Percentiles rank a stretch among this genome's conserved stretches.
Evolutionary conservation across 345 rosid genomes (phyloP).

Genomic region (Erysimum cheiranthoides): DNA sequence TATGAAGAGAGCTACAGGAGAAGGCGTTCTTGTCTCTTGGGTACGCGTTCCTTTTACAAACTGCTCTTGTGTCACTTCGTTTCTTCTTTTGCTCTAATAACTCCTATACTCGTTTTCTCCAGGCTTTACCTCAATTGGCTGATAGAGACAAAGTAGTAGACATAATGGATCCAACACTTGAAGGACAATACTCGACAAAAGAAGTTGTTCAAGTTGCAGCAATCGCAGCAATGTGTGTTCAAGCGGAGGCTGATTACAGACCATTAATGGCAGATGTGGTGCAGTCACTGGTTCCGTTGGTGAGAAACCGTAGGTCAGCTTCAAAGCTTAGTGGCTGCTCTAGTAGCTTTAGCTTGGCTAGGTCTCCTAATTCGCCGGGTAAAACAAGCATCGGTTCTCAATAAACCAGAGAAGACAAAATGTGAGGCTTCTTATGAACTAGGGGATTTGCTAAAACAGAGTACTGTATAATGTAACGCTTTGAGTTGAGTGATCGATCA

Average conservation of each 20-base stretch:
- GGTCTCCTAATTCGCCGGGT: conserved; percentile 53
- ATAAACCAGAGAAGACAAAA: not conserved
- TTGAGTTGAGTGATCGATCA: conserved; percentile 10
- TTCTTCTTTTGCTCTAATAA: conserved; percentile 2
- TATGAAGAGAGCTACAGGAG: conserved; percentile 78
- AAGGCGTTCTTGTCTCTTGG: conserved; percentile 91
- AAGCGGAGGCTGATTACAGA: conserved; percentile 88
- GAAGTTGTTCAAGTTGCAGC: conserved; percentile 94
- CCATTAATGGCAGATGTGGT: conserved; percentile 96
- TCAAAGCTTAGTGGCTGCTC: conserved; percentile 62
- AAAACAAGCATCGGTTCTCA: conserved; percentile 48
- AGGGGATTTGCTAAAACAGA: not conserved
- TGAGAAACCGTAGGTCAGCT: conserved; percentile 62
- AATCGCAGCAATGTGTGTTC: conserved; percentile 96
- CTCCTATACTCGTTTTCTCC: not conserved
- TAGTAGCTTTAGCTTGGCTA: conserved; percentile 54
- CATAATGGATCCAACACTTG: conserved; percentile 87
- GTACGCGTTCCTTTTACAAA: conserved; percentile 44
- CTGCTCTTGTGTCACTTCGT: not conserved
- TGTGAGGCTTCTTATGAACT: conserved; percentile 6
- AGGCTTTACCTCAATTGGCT: conserved; percentile 82
- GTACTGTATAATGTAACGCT: conserved; percentile 28
- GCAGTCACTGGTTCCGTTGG: conserved; percentile 82
- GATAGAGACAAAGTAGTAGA: conserved; percentile 83
- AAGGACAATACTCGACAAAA: conserved; percentile 80